Conservation (phyloP, 306 rosid genomes). For the Prunus persica region Prunus_persica_NCBIv2 NC_034016.1:14047001-14047500, state of each 20-base stretch:
- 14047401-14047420: too few relatives aligned
- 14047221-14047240: too few relatives aligned
- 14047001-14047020: not conserved
- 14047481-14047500: too few relatives aligned
- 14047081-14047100: not conserved
- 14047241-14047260: too few relatives aligned
- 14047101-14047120: not conserved
- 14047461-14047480: too few relatives aligned
- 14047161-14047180: not conserved
- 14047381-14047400: not conserved
- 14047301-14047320: not conserved
- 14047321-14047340: not conserved
- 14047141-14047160: too few relatives aligned
- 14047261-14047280: not conserved
- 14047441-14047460: too few relatives aligned
- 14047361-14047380: not conserved
- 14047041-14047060: not conserved
- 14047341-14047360: not conserved
- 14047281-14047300: not conserved
- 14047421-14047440: too few relatives aligned
- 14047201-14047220: not conserved
- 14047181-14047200: not conserved
- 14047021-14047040: not conserved
- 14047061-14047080: not conserved
- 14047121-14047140: not conserved